Percentiles rank a stretch among this genome's conserved stretches.
These are phyloP conservation scores for Didymella exigua DNA, from an alignment of 2,329 filamentous ascomycete species.

Conservation along the genomic window DNA sequence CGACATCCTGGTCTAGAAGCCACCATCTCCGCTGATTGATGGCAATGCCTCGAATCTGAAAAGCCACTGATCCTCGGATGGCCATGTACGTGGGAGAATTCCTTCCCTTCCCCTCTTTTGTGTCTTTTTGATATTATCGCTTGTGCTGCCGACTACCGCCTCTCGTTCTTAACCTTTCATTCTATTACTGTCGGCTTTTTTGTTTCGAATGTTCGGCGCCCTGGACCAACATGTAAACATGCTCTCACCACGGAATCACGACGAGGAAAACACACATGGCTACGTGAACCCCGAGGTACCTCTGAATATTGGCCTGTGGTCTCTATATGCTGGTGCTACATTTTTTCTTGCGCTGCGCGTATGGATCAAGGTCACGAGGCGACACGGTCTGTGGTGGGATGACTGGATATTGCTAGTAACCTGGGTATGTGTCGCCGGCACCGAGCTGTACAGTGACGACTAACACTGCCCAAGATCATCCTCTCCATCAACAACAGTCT, in stretches of 20 bases:
- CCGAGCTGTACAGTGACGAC: not conserved
- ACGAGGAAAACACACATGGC: constrained; percentile 18
- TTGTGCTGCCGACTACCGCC: constrained; percentile 8
- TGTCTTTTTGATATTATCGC: constrained; percentile 17
- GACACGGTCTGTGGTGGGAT: constrained; percentile 50
- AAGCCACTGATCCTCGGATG: constrained; percentile 27
- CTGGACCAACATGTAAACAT: constrained; percentile 29
- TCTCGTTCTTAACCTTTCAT: constrained; percentile 16
- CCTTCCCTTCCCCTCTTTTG: constrained; percentile 20
- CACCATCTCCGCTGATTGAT: constrained; percentile 19
- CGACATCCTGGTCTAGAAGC: constrained; percentile 26
- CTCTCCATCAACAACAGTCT: constrained; percentile 53
- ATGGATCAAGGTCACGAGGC: constrained; percentile 47
- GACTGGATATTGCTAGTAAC: constrained; percentile 47
- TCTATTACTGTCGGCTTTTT: constrained; percentile 5
- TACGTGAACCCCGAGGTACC: constrained; percentile 47
- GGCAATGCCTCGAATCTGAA: constrained; percentile 20
- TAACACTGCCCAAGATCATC: constrained; percentile 43
- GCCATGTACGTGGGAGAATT: constrained; percentile 16
- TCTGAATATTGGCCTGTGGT: constrained; percentile 48
- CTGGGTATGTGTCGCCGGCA: constrained; percentile 40
- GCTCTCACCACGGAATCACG: constrained; percentile 31
- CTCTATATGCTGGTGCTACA: constrained; percentile 47
- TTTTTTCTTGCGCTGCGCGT: constrained; percentile 44
- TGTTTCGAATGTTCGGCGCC: constrained; percentile 16